Conservation (phyloP, 495 filamentous ascomycete genomes). For the Paragyromitra xinjiangensis region DNA sequence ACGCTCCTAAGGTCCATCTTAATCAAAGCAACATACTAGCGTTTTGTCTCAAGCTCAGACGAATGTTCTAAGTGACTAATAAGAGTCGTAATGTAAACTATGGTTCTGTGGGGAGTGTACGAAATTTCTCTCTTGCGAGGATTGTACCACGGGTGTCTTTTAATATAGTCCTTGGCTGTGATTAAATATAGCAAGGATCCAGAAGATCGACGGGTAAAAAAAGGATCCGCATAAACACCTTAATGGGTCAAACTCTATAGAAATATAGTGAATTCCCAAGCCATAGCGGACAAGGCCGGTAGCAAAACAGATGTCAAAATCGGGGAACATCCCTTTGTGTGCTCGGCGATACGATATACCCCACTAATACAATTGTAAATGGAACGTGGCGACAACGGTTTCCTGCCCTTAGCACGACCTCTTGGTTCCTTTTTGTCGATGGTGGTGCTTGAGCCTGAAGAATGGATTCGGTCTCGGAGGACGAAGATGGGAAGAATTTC, state of each 20-base stretch:
- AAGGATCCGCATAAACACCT: slow-evolving; percentile 67
- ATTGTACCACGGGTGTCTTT: slow-evolving; percentile 42
- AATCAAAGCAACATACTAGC: slow-evolving; percentile 23
- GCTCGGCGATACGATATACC: slow-evolving; percentile 65
- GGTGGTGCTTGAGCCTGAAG: slow-evolving; percentile 40
- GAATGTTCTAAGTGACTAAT: slow-evolving; percentile 64
- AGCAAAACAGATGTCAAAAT: slow-evolving; percentile 63
- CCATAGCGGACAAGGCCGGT: slow-evolving; percentile 59
- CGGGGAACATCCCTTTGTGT: slow-evolving; percentile 62
- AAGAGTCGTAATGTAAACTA: slow-evolving; percentile 62
- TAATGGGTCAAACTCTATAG: slow-evolving; percentile 61
- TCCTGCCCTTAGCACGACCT: slow-evolving; percentile 26
- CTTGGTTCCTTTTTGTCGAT: slow-evolving; percentile 50
- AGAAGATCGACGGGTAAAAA: slow-evolving; percentile 68
- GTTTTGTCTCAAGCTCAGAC: slow-evolving; percentile 61
- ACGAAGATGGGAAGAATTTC: slow-evolving; percentile 46
- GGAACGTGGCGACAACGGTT: slow-evolving; percentile 7
- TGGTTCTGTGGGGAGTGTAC: slow-evolving; percentile 61
- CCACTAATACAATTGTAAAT: slow-evolving; percentile 47
- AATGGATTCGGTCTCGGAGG: slow-evolving; percentile 21
- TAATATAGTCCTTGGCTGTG: slow-evolving; percentile 69
- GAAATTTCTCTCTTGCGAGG: too few relatives aligned
- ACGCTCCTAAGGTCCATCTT: not conserved
- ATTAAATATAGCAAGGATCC: slow-evolving; percentile 67
- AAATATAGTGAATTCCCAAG: slow-evolving; percentile 66